These are phyloP conservation scores for Elaphomyces granulatus DNA, from an alignment of 495 filamentous ascomycete genomes.

Conservation along the genomic window DNA sequence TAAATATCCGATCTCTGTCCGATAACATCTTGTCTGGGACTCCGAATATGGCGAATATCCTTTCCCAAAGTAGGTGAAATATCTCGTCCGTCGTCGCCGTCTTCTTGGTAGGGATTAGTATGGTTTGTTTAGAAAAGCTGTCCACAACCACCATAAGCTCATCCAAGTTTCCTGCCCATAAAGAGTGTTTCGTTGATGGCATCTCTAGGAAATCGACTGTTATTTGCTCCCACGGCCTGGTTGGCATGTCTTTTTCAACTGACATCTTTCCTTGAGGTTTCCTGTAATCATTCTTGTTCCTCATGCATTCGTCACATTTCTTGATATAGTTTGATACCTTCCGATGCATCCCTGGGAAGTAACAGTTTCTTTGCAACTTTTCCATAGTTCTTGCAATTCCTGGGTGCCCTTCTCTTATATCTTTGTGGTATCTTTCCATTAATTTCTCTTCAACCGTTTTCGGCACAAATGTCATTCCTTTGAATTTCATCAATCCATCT, in stretches of 20 bases:
- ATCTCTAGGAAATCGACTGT: constrained; percentile 10
- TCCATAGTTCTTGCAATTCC: constrained; percentile 5
- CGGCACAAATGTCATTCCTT: constrained; percentile 6
- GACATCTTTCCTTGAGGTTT: constrained; percentile 8
- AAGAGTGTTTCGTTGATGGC: background rate
- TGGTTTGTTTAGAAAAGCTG: constrained; percentile 5
- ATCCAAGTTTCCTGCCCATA: background rate
- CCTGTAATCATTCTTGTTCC: background rate
- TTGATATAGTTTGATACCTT: constrained; percentile 5
- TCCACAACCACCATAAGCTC: constrained; percentile 4
- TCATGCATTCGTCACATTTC: constrained; percentile 2
- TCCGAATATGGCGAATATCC: constrained; percentile 1
- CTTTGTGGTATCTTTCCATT: constrained; percentile 4
- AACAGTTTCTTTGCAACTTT: constrained; percentile 4
- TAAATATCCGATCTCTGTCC: constrained; percentile 7
- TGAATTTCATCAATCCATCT: constrained; percentile 4
- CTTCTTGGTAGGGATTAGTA: constrained; percentile 3
- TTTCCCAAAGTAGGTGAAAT: background rate
- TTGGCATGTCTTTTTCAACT: constrained; percentile 4
- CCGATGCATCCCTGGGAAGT: constrained; percentile 1
- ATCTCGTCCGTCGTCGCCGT: constrained; percentile 2
- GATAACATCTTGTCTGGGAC: constrained; percentile 2
- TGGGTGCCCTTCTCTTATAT: background rate
- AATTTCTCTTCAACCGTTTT: constrained; percentile 2
- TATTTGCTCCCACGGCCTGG: constrained; percentile 6